Evolutionary conservation across 1,139 yeast genomes (phyloP).

Genomic region (Arxiozyma bovina): DNA sequence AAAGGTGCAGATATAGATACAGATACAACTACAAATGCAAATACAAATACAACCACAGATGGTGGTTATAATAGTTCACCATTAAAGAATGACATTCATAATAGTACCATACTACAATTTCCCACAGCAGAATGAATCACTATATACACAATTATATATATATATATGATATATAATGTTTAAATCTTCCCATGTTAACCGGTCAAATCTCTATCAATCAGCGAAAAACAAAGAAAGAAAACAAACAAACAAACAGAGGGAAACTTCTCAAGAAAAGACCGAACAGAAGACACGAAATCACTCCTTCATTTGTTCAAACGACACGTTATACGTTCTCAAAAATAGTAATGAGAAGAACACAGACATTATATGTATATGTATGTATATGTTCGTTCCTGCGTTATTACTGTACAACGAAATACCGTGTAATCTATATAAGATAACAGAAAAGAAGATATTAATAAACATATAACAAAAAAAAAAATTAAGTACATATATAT

Average conservation of each 20-base stretch:
- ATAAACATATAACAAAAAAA: no score
- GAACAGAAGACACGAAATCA: not conserved
- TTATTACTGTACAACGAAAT: not conserved
- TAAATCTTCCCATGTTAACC: not conserved
- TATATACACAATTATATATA: not conserved
- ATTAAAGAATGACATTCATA: not conserved
- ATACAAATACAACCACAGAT: not conserved
- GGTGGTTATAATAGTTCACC: not conserved
- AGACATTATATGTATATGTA: no score
- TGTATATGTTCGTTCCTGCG: no score
- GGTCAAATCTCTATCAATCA: no score
- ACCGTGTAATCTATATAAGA: not conserved
- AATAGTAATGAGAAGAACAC: no score
- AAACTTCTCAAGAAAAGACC: not conserved
- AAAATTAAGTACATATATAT: no score
- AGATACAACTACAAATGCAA: not conserved
- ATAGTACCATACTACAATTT: constrained; percentile 1
- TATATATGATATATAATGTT: not conserved
- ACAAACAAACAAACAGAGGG: not conserved
- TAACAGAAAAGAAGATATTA: not conserved
- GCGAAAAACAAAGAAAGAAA: no score
- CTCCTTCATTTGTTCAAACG: no score
- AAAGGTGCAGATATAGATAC: not conserved
- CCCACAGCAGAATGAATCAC: not conserved
- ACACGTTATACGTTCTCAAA: no score